A percentile compares a stretch with the other conserved stretches of the same genome.
These are phyloP conservation scores for Dothideomycetes sp. DNA, from an alignment of 2,329 filamentous ascomycete species.

Conservation along the genomic window DNA sequence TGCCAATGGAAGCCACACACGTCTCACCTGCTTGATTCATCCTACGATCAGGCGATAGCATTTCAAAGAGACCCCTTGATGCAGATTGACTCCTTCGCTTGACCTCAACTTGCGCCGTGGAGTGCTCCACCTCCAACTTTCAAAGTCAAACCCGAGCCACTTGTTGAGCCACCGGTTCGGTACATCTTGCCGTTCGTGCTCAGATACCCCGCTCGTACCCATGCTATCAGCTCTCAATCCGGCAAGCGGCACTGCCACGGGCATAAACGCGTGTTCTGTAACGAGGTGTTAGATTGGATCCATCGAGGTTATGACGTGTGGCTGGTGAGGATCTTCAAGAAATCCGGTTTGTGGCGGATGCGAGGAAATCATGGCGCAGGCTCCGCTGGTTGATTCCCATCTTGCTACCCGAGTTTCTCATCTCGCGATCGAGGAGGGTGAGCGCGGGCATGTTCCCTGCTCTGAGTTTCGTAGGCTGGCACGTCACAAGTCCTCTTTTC, in stretches of 20 bases:
- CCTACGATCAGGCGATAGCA: no score
- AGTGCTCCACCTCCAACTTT: neutral
- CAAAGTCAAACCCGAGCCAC: neutral
- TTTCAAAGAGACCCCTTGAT: no score
- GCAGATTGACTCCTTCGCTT: no score
- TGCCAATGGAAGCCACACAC: no score
- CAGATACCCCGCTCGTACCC: neutral
- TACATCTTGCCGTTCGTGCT: neutral
- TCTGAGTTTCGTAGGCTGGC: neutral
- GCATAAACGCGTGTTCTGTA: slow-evolving; percentile 8
- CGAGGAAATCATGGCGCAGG: slow-evolving; percentile 10
- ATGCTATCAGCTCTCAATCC: neutral
- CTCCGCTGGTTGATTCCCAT: slow-evolving; percentile 5
- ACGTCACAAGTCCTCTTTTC: slow-evolving; percentile 7
- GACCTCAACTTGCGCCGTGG: neutral
- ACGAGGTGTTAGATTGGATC: neutral
- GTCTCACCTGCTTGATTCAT: no score
- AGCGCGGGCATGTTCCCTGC: slow-evolving; percentile 1
- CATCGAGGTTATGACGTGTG: slow-evolving; percentile 10
- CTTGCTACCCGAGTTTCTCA: neutral
- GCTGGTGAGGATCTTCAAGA: slow-evolving; percentile 9
- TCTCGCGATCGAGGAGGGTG: slow-evolving; percentile 5
- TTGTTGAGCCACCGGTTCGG: slow-evolving; percentile 5
- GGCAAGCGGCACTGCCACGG: no score
- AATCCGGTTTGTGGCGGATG: slow-evolving; percentile 13